These are phyloP conservation scores for Dysphania ambrosioides DNA, from an alignment of 148 eudicot genomes.

Conservation along the genomic window DNA sequence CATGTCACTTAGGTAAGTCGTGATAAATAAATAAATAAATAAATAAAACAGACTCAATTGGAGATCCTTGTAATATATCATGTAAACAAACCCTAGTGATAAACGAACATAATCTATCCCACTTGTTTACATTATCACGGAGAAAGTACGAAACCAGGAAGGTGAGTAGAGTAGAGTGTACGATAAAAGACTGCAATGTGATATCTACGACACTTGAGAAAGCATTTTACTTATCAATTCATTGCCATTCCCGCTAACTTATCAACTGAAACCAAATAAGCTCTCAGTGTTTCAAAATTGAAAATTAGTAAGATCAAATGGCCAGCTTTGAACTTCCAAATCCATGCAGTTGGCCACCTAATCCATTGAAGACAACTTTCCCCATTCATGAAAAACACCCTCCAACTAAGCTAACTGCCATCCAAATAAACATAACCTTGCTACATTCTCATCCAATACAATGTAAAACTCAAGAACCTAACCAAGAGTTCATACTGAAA, in stretches of 20 bases:
- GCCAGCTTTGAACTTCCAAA: neutral
- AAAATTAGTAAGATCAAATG: neutral
- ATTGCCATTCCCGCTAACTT: neutral
- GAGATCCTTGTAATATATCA: neutral
- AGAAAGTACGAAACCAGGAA: neutral
- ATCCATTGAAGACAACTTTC: neutral
- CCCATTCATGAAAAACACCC: neutral
- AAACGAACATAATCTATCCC: neutral
- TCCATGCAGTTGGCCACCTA: neutral
- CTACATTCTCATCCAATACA: neutral
- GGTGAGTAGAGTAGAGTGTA: neutral
- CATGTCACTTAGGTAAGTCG: neutral
- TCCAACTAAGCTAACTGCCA: neutral
- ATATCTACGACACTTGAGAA: neutral
- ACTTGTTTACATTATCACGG: neutral
- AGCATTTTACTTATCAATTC: neutral
- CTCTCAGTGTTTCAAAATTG: neutral
- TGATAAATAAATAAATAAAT: too few relatives aligned
- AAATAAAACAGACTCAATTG: neutral
- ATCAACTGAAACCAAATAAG: neutral
- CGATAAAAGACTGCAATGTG: neutral
- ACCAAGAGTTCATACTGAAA: neutral
- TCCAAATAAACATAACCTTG: neutral
- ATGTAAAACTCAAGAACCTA: neutral
- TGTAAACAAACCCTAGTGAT: neutral